Evolutionary conservation across 1,139 yeast species (phyloP).

Genomic region (Komagataea norvegica): DNA sequence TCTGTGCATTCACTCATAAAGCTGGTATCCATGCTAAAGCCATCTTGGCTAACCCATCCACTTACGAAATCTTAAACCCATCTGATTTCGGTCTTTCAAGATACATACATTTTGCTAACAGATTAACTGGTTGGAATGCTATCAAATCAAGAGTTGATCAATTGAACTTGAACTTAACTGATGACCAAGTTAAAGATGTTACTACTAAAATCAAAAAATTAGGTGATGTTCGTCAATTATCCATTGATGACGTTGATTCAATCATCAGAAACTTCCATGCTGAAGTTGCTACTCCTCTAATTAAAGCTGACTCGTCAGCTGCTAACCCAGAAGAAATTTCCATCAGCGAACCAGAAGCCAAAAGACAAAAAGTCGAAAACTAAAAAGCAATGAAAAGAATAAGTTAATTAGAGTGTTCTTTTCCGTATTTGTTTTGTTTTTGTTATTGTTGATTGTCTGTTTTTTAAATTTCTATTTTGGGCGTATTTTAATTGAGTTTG

Average conservation of each 20-base stretch:
- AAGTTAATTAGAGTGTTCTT: background rate
- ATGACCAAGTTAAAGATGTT: constrained; percentile 92
- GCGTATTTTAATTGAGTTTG: background rate
- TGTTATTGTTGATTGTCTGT: background rate
- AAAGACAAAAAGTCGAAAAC: constrained; percentile 25
- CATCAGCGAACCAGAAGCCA: constrained; percentile 27
- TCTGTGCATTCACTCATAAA: constrained; percentile 99
- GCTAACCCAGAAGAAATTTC: constrained; percentile 27
- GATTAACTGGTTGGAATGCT: constrained; percentile 98
- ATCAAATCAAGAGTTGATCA: constrained; percentile 98
- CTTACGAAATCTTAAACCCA: constrained; percentile 94
- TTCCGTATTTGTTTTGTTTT: background rate
- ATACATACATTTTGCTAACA: constrained; percentile 95
- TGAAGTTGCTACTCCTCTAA: constrained; percentile 43
- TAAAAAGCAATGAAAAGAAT: constrained; percentile 5
- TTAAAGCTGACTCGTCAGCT: constrained; percentile 25
- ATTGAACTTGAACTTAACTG: constrained; percentile 83
- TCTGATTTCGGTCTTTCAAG: constrained; percentile 92
- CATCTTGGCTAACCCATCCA: constrained; percentile 95
- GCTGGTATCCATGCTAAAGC: constrained; percentile 99
- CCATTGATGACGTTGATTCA: constrained; percentile 96
- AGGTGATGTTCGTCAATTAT: constrained; percentile 92
- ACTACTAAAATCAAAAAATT: constrained; percentile 87
- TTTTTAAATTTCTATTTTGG: background rate
- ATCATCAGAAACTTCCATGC: constrained; percentile 93